Evolutionary conservation across 208 protist species (phyloP).

Genomic region (Tritrichomonas musculus): DNA sequence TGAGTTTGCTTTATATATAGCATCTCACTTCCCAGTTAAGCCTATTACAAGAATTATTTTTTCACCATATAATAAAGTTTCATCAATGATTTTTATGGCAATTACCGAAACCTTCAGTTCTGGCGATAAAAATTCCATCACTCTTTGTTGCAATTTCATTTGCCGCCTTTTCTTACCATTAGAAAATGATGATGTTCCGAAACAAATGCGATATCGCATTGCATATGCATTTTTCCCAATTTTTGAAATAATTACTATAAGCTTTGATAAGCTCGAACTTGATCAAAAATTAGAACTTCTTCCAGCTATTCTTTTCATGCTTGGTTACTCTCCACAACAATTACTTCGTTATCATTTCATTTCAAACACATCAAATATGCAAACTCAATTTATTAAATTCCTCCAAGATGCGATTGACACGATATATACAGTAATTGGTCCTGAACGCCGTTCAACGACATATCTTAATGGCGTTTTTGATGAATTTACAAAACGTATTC

Average conservation of each 20-base stretch:
- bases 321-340: neutral
- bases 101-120: neutral
- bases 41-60: neutral
- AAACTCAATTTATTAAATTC: neutral
- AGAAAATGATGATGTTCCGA: neutral
- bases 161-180: neutral
- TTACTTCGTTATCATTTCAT: neutral
- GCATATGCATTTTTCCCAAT: constrained; percentile 1
- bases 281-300: neutral
- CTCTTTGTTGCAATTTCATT: neutral
- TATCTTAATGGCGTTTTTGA: neutral
- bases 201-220: neutral
- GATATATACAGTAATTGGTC: no score
- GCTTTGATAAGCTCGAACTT: neutral
- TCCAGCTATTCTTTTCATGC: neutral
- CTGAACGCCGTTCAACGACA: neutral
- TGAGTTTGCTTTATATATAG: neutral
- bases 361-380: neutral
- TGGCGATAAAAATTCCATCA: neutral
- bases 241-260: neutral
- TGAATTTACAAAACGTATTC: neutral
- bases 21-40: neutral
- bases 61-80: neutral
- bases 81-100: neutral
- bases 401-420: neutral